A percentile compares a stretch with the other conserved stretches of the same genome.
Conservation (phyloP, 2,329 filamentous ascomycete genomes). For the Furcasterigmium furcatum region DNA sequence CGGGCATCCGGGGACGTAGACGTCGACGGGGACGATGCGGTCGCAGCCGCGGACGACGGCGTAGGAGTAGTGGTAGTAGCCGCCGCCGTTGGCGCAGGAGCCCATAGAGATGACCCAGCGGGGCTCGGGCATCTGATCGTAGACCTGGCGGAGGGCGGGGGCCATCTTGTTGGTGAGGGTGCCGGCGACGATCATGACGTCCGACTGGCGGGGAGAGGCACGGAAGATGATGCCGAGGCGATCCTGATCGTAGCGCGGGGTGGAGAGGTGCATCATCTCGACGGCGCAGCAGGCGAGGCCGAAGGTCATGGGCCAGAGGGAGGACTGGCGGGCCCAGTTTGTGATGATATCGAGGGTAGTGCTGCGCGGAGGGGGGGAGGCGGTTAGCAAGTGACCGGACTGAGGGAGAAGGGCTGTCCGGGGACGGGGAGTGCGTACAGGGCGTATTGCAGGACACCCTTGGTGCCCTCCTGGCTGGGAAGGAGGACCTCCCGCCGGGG, state of each 20-base stretch:
- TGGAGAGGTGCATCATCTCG: slow-evolving; percentile 91
- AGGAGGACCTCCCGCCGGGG: slow-evolving; percentile 70
- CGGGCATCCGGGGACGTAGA: slow-evolving; percentile 75
- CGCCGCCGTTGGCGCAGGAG: slow-evolving; percentile 79
- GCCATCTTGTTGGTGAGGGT: slow-evolving; percentile 97
- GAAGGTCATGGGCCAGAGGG: slow-evolving; percentile 86
- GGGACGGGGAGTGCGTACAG: slow-evolving; percentile 56
- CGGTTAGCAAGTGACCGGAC: slow-evolving; percentile 4
- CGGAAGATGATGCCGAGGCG: slow-evolving; percentile 88
- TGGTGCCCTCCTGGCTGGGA: slow-evolving; percentile 74
- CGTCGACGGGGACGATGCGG: slow-evolving; percentile 73
- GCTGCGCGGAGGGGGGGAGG: slow-evolving; percentile 34
- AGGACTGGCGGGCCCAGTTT: slow-evolving; percentile 83
- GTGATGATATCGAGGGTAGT: slow-evolving; percentile 75
- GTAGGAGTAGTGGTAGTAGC: slow-evolving; percentile 87
- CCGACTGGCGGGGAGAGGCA: slow-evolving; percentile 80
- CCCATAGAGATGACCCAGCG: slow-evolving; percentile 85
- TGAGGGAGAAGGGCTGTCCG: background rate
- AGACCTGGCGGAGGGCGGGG: slow-evolving; percentile 82
- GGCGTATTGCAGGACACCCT: slow-evolving; percentile 80
- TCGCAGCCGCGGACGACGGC: slow-evolving; percentile 70
- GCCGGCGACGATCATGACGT: slow-evolving; percentile 91
- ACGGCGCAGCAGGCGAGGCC: slow-evolving; percentile 85
- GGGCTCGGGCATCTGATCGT: slow-evolving; percentile 94
- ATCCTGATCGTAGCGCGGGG: slow-evolving; percentile 86